Evolutionary conservation across 2,329 filamentous ascomycete genomes (phyloP).

Genomic region (Huntiella decipiens): DNA sequence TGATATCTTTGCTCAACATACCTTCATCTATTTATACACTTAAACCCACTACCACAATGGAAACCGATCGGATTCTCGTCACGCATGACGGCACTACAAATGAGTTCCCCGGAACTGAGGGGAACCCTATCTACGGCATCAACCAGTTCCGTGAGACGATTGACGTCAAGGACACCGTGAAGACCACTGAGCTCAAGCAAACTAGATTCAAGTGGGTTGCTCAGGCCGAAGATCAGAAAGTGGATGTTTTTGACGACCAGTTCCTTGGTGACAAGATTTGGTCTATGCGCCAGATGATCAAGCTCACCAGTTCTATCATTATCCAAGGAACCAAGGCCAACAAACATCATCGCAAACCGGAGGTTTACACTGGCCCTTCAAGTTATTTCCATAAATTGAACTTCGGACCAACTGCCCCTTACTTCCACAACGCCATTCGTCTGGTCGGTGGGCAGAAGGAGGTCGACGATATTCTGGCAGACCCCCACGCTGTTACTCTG

Average conservation of each 20-base stretch:
- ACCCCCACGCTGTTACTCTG: neutral
- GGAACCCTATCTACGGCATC: neutral
- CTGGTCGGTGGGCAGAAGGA: slow-evolving; percentile 4
- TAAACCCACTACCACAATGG: too few relatives aligned
- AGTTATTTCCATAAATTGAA: slow-evolving; percentile 3
- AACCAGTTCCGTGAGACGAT: slow-evolving; percentile 4
- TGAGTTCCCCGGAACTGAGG: neutral
- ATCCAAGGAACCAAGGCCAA: neutral
- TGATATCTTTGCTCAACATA: too few relatives aligned
- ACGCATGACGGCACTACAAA: too few relatives aligned
- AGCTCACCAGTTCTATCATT: neutral
- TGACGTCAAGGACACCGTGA: neutral
- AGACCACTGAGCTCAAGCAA: neutral
- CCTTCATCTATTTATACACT: too few relatives aligned
- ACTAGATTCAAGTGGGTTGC: slow-evolving; percentile 2
- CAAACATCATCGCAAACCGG: neutral
- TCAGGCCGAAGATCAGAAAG: neutral
- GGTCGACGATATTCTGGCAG: slow-evolving; percentile 3
- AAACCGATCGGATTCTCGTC: too few relatives aligned
- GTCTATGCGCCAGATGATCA: slow-evolving; percentile 1
- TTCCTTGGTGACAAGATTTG: slow-evolving; percentile 3
- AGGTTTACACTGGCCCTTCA: neutral
- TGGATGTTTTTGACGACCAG: neutral
- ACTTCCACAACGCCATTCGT: slow-evolving; percentile 8
- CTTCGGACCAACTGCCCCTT: slow-evolving; percentile 2